Conservation (phyloP, 768 basidiomycete species). For the Suillus hirtellus region DNA sequence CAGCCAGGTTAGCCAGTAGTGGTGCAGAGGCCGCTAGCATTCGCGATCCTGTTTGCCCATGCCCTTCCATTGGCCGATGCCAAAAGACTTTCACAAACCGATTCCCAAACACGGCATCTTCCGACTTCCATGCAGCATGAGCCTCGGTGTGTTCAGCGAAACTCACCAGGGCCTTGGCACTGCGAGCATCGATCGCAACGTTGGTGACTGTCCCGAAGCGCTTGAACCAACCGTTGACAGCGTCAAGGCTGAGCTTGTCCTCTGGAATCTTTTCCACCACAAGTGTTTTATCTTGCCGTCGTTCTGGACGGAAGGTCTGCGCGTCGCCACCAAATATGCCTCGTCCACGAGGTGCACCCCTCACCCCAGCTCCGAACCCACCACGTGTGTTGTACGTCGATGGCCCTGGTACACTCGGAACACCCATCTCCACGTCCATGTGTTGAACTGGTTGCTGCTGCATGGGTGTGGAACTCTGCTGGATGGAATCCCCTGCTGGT, state of each 20-base stretch:
- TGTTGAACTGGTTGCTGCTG: conserved; percentile 22
- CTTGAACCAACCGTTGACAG: conserved; percentile 87
- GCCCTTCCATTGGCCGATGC: conserved; percentile 92
- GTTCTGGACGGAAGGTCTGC: conserved; percentile 65
- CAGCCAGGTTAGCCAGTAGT: conserved; percentile 62
- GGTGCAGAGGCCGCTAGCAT: conserved; percentile 82
- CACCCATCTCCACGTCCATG: conserved; percentile 38
- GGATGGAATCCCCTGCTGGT: conserved; percentile 21
- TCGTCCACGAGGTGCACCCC: conserved; percentile 48
- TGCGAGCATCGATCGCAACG: conserved; percentile 78
- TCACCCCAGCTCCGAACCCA: conserved; percentile 38
- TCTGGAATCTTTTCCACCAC: conserved; percentile 95
- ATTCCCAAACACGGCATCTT: conserved; percentile 93
- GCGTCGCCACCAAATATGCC: conserved; percentile 67
- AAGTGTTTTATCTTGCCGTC: conserved; percentile 74
- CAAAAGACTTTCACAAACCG: conserved; percentile 96
- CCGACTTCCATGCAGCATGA: conserved; percentile 85
- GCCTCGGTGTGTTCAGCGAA: conserved; percentile 85
- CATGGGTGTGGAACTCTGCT: background rate
- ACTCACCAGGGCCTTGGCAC: conserved; percentile 82
- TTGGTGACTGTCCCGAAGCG: conserved; percentile 91
- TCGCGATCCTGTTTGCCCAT: conserved; percentile 75
- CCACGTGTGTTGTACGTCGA: conserved; percentile 21
- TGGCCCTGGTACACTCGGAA: conserved; percentile 28
- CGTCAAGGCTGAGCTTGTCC: conserved; percentile 73